Percentiles rank a stretch among this genome's conserved stretches.
Conservation (phyloP, 176 grass and related monocot species). For the Triticum timopheevii region DNA sequence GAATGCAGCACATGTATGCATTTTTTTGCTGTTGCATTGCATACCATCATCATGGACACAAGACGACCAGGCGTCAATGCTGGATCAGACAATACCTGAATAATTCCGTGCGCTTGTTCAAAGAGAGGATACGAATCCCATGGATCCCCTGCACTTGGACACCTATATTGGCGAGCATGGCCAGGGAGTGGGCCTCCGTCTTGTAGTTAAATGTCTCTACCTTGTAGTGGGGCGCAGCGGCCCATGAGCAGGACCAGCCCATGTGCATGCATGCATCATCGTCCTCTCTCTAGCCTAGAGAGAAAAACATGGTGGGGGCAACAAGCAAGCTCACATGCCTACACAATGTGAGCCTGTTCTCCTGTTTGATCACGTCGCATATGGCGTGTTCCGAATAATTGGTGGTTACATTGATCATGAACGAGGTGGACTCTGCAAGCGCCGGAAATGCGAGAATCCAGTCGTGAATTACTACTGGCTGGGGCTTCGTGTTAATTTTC, state of each 20-base stretch:
- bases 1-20: neutral
- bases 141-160: constrained; percentile 24
- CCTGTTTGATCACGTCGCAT: constrained; percentile 30
- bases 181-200: constrained; percentile 6
- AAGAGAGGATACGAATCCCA: constrained; percentile 9
- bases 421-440: neutral
- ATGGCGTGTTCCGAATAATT: constrained; percentile 26
- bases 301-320: neutral
- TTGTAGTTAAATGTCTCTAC: constrained; percentile 3
- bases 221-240: neutral
- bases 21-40: neutral
- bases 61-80: constrained; percentile 13
- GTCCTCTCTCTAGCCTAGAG: neutral
- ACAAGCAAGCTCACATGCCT: constrained; percentile 40
- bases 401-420: neutral
- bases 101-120: constrained; percentile 13
- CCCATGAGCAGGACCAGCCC: constrained; percentile 36
- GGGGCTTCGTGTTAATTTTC: neutral
- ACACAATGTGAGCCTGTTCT: constrained; percentile 15
- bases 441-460: neutral
- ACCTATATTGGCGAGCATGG: neutral
- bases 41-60: neutral
- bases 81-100: constrained; percentile 19
- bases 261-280: constrained; percentile 17
- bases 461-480: neutral